Conservation (phyloP, 1,284 basidiomycete species). For the Stereum hirsutum region DNA sequence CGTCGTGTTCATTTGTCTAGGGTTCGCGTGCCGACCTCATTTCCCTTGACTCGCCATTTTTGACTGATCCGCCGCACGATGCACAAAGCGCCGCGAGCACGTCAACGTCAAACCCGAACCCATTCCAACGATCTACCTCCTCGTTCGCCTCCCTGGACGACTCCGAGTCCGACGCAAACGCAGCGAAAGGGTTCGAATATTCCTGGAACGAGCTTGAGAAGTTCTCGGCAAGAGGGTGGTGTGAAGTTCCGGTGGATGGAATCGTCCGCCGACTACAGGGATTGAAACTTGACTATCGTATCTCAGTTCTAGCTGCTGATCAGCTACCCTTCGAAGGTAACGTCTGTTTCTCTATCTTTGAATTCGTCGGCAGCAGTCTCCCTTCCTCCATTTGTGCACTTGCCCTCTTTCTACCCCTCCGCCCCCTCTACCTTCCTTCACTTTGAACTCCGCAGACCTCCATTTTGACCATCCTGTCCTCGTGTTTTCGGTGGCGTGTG, state of each 20-base stretch:
- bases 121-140: too few species aligned
- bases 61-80: conserved; percentile 29
- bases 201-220: conserved; percentile 44
- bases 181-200: conserved; percentile 36
- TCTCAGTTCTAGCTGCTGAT: conserved; percentile 44
- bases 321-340: conserved; percentile 50
- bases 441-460: neutral
- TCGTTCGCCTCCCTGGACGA: conserved; percentile 6
- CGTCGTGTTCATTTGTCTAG: conserved; percentile 17
- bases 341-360: conserved; percentile 9
- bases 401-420: neutral
- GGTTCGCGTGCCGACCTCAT: conserved; percentile 49
- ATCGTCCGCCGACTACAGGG: conserved; percentile 43
- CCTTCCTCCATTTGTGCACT: neutral
- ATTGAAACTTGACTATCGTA: conserved; percentile 26
- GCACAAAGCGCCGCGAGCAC: neutral
- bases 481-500: neutral
- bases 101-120: neutral
- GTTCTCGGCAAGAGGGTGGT: conserved; percentile 54
- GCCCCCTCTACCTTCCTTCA: too few species aligned
- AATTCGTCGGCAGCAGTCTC: neutral
- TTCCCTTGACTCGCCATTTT: conserved; percentile 58
- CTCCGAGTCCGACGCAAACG: conserved; percentile 2
- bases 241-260: conserved; percentile 39
- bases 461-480: neutral